These are phyloP conservation scores for Tagetes patula DNA, from an alignment of 129 eudicot genomes.

Conservation along the genomic window DNA sequence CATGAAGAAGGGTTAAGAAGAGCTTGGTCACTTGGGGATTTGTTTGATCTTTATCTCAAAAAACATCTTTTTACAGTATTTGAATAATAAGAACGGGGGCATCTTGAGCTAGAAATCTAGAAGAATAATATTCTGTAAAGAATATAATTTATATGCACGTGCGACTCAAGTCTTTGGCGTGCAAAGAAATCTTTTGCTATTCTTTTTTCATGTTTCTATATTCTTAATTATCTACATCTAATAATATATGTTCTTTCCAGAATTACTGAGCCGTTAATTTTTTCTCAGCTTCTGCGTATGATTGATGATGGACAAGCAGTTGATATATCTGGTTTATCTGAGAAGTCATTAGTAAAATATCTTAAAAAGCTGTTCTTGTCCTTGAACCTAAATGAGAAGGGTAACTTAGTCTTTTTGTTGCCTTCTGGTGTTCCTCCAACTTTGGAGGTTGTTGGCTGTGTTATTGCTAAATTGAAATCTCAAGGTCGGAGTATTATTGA, in stretches of 20 bases:
- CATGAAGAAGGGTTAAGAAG: not conserved
- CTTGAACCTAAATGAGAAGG: constrained; percentile 74
- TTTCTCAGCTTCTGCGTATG: constrained; percentile 73
- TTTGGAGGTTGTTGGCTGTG: constrained; percentile 68
- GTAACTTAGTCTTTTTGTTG: constrained; percentile 65
- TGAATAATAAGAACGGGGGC: not conserved
- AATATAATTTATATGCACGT: not conserved
- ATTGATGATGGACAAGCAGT: constrained; percentile 99
- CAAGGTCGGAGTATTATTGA: constrained; percentile 32
- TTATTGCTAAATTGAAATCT: constrained; percentile 46
- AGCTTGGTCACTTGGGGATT: not conserved
- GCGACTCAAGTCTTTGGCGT: constrained; percentile 6
- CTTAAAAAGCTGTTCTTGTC: constrained; percentile 75
- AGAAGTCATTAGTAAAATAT: constrained; percentile 65
- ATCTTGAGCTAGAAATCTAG: not conserved
- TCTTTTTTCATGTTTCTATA: not conserved
- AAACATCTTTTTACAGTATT: not conserved
- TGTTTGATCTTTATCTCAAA: not conserved
- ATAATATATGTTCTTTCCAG: not conserved
- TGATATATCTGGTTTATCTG: constrained; percentile 89
- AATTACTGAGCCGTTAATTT: constrained; percentile 12
- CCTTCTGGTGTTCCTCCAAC: constrained; percentile 70
- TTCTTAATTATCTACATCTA: not conserved
- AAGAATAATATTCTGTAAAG: constrained; percentile 6
- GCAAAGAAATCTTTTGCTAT: not conserved